Percentiles rank a stretch among this genome's conserved stretches.
Conservation (phyloP, 2,329 filamentous ascomycete species). For the Ceratocystis alfenasii region DNA sequence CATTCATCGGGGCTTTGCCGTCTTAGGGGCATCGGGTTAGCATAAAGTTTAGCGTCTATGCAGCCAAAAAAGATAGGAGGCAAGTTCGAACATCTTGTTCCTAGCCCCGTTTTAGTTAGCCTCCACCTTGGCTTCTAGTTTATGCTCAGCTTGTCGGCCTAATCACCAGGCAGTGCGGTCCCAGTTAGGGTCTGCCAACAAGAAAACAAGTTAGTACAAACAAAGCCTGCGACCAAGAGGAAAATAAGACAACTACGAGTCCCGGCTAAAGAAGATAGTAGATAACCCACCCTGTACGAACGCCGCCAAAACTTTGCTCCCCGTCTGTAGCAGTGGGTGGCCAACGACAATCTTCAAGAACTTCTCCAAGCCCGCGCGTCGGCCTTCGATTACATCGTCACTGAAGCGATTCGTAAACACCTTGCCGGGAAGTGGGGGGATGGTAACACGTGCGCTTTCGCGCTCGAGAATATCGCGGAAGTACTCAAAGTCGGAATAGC, state of each 20-base stretch:
- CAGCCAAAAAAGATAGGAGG: too few relatives aligned
- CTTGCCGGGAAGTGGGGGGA: constrained; percentile 89
- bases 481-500: constrained; percentile 97
- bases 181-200: constrained; percentile 64
- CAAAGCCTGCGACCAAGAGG: too few relatives aligned
- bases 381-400: constrained; percentile 94
- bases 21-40: not conserved
- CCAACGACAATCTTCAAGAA: constrained; percentile 97
- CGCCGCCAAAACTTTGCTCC: constrained; percentile 87
- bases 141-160: not conserved
- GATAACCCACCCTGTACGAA: constrained; percentile 75
- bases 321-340: constrained; percentile 90
- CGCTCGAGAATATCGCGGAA: constrained; percentile 97
- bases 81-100: too few relatives aligned
- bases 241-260: not conserved
- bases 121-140: not conserved
- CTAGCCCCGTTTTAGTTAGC: not conserved
- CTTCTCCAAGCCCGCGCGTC: constrained; percentile 80
- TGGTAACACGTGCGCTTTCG: constrained; percentile 85
- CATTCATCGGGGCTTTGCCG: not conserved
- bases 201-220: not conserved
- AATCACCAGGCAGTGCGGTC: constrained; percentile 76
- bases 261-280: not conserved
- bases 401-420: constrained; percentile 97
- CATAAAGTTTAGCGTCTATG: too few relatives aligned